These are phyloP conservation scores for Mycena maculata DNA, from an alignment of 768 basidiomycete genomes.

Conservation along the genomic window DNA sequence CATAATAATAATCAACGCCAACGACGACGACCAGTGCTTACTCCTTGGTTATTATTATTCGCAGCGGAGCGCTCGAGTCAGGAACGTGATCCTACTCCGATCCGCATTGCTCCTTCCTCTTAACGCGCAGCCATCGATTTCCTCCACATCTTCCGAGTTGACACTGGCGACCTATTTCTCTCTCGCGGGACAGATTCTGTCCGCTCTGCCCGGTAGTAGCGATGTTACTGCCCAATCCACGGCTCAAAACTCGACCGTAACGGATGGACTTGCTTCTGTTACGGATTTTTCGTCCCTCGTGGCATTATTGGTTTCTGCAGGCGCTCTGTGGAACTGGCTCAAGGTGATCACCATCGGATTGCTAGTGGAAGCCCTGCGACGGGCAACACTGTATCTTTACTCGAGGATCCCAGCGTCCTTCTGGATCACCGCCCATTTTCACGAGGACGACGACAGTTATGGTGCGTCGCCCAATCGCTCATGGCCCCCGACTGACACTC, in stretches of 20 bases:
- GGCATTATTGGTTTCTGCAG: constrained; percentile 60
- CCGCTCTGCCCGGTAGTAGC: constrained; percentile 16
- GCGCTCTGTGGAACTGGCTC: constrained; percentile 70
- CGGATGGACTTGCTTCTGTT: constrained; percentile 1
- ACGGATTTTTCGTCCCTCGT: constrained; percentile 49
- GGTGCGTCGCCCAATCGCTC: constrained; percentile 49
- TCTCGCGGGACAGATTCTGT: constrained; percentile 36
- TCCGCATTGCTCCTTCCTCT: too few relatives aligned
- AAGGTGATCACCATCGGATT: constrained; percentile 72
- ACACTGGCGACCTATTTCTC: too few relatives aligned
- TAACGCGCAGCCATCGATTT: too few relatives aligned
- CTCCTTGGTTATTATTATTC: too few relatives aligned
- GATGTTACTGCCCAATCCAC: background rate
- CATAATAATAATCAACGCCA: too few relatives aligned
- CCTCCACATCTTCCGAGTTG: too few relatives aligned
- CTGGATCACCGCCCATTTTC: constrained; percentile 71
- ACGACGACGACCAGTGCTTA: too few relatives aligned
- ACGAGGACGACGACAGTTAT: constrained; percentile 65
- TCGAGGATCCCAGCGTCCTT: constrained; percentile 58
- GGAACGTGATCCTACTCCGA: too few relatives aligned
- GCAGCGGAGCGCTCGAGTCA: too few relatives aligned
- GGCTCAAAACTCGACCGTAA: constrained; percentile 24
- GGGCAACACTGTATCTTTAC: constrained; percentile 56
- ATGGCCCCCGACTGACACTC: background rate
- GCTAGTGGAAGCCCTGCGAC: constrained; percentile 66